phyloP scores from a whole-genome alignment of 495 filamentous ascomycete species.

The Podospora sp. region DNA sequence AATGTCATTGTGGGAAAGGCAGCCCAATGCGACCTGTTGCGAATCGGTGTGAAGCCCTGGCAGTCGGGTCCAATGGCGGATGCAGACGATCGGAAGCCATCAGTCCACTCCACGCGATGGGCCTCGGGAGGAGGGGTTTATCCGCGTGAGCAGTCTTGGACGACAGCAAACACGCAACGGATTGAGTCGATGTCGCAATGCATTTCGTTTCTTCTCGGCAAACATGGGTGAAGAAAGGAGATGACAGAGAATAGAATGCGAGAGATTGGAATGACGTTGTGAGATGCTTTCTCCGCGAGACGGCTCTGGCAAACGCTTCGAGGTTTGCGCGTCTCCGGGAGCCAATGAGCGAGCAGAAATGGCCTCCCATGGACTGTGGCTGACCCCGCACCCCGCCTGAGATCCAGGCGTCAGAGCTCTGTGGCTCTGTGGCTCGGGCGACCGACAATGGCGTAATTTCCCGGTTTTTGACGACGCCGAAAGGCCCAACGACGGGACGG shows the following conservation, averaged over 20 bases:
- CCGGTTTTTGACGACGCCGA: not conserved
- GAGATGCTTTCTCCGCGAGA: not conserved
- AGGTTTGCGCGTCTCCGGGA: not conserved
- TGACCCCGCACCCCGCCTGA: not conserved
- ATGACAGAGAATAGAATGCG: not conserved
- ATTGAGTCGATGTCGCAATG: constrained; percentile 3
- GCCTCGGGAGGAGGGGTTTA: not conserved
- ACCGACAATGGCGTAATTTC: not conserved
- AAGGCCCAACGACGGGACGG: not conserved
- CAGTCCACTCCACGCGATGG: not conserved
- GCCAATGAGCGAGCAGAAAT: not conserved
- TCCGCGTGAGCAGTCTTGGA: not conserved
- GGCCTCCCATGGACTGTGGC: not conserved
- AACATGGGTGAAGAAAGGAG: not conserved
- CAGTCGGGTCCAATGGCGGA: not conserved
- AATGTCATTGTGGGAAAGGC: not conserved
- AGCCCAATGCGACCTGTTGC: not conserved
- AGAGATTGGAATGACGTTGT: not conserved
- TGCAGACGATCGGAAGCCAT: not conserved
- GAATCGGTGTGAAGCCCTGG: constrained; percentile 6
- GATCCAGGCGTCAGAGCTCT: not conserved
- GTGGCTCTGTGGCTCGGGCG: not conserved
- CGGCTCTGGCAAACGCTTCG: not conserved
- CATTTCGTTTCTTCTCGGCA: not conserved
- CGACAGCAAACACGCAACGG: not conserved